Conservation (phyloP, 139 green algal species). For the Closterium sp. region DNA sequence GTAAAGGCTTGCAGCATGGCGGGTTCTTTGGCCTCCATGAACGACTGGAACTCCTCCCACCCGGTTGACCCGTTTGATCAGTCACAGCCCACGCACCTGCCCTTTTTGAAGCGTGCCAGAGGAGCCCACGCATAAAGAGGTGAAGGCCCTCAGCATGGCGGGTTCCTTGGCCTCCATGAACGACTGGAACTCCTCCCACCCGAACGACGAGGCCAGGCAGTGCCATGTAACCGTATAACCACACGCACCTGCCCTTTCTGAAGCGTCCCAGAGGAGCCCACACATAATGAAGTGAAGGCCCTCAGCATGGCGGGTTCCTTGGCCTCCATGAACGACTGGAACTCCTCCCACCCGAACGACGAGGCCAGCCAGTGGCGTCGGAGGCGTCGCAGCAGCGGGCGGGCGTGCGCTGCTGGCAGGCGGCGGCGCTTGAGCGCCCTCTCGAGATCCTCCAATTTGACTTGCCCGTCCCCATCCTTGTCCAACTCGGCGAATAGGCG, state of each 20-base stretch:
- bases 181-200: too few relatives aligned
- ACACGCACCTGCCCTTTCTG: conserved; percentile 53
- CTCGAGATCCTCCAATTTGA: conserved; percentile 65
- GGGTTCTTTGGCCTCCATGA: conserved; percentile 66
- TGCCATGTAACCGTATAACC: too few relatives aligned
- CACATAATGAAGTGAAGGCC: conserved; percentile 61
- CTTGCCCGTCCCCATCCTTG: conserved; percentile 57
- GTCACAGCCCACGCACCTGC: too few relatives aligned
- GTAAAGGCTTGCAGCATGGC: conserved; percentile 67
- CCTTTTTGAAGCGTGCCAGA: too few relatives aligned
- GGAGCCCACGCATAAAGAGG: too few relatives aligned
- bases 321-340: conserved; percentile 63
- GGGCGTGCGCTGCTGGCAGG: conserved; percentile 61
- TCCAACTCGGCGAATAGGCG: conserved; percentile 69
- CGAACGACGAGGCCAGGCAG: not conserved
- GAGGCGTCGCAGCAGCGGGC: conserved; percentile 56
- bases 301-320: conserved; percentile 65
- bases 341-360: conserved; percentile 62
- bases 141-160: too few relatives aligned
- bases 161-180: too few relatives aligned
- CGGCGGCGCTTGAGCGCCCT: conserved; percentile 56
- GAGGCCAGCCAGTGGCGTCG: conserved; percentile 51
- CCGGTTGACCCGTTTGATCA: conserved; percentile 13
- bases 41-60: conserved; percentile 67
- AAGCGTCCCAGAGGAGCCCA: conserved; percentile 56